Percentiles rank a stretch among this genome's conserved stretches.
phyloP scores from a whole-genome alignment of 1,139 yeast species.

The Yamadazyma triangularis region DNA sequence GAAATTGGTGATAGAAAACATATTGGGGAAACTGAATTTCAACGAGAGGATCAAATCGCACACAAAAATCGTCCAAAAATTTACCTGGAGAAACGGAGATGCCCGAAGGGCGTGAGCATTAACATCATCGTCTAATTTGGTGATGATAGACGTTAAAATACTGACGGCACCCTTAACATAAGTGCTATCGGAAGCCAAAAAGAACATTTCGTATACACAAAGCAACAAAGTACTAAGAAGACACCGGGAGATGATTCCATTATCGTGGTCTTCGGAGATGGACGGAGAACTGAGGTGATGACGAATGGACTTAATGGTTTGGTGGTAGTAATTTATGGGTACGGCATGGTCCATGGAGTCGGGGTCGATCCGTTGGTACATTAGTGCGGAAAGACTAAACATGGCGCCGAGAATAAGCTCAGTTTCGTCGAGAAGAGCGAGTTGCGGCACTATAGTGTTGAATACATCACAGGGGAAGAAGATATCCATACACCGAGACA shows the following conservation, averaged over 20 bases:
- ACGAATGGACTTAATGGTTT: slow-evolving; percentile 29
- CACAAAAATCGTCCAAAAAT: slow-evolving; percentile 34
- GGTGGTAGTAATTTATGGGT: slow-evolving; percentile 35
- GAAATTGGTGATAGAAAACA: slow-evolving; percentile 25
- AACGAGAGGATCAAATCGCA: slow-evolving; percentile 34
- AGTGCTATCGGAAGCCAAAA: slow-evolving; percentile 32
- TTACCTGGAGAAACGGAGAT: slow-evolving; percentile 28
- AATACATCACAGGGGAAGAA: slow-evolving; percentile 28
- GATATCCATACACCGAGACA: slow-evolving; percentile 29
- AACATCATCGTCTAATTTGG: slow-evolving; percentile 13
- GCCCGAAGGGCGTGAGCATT: slow-evolving; percentile 18
- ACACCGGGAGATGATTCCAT: slow-evolving; percentile 31
- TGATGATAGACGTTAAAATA: slow-evolving; percentile 24
- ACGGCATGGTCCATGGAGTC: slow-evolving; percentile 23
- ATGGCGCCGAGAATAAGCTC: slow-evolving; percentile 32
- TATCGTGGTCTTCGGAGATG: slow-evolving; percentile 19
- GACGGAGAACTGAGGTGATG: slow-evolving; percentile 17
- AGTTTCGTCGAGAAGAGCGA: slow-evolving; percentile 36
- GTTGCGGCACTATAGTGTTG: slow-evolving; percentile 27
- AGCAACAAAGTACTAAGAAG: slow-evolving; percentile 33
- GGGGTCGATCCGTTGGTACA: slow-evolving; percentile 26
- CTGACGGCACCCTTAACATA: slow-evolving; percentile 35
- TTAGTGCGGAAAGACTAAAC: slow-evolving; percentile 32
- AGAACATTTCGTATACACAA: slow-evolving; percentile 36
- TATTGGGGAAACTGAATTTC: slow-evolving; percentile 26